Conservation (phyloP, 257 asterid genomes). For the Ocimum tenuiflorum region DNA sequence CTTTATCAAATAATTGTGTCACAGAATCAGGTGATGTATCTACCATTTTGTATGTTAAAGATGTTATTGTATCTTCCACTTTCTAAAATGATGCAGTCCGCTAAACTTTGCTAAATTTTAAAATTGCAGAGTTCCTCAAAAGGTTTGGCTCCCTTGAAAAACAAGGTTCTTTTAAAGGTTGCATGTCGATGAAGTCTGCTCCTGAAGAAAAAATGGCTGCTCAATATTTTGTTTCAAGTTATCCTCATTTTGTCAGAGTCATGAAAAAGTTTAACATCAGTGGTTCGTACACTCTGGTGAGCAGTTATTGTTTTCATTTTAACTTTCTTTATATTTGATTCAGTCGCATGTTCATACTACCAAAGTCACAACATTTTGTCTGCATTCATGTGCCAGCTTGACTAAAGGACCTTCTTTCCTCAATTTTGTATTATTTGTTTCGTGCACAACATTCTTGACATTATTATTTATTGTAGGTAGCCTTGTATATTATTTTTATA, state of each 20-base stretch:
- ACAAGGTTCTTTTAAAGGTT: conserved; percentile 69
- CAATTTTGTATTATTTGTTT: background rate
- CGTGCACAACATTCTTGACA: background rate
- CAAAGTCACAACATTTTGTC: background rate
- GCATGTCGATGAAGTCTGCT: conserved; percentile 74
- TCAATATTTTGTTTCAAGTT: conserved; percentile 56
- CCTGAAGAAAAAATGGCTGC: conserved; percentile 96
- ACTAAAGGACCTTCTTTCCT: background rate
- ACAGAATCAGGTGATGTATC: conserved; percentile 44
- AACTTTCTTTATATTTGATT: background rate
- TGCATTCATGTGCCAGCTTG: background rate
- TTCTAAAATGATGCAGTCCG: background rate
- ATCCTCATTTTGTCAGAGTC: conserved; percentile 76
- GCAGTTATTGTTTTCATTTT: conserved; percentile 19
- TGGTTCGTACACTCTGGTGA: conserved; percentile 87
- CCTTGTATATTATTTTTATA: background rate
- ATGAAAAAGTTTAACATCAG: conserved; percentile 90
- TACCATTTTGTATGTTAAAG: background rate
- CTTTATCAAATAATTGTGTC: conserved; percentile 26
- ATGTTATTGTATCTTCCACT: background rate
- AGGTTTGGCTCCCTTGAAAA: conserved; percentile 41
- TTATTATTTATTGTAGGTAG: background rate
- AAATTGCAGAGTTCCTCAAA: conserved; percentile 41
- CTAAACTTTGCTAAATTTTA: conserved; percentile 10
- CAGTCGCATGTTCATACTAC: background rate